phyloP scores from a whole-genome alignment of 73 alveolate species.

The Tetrahymena thermophila region DNA sequence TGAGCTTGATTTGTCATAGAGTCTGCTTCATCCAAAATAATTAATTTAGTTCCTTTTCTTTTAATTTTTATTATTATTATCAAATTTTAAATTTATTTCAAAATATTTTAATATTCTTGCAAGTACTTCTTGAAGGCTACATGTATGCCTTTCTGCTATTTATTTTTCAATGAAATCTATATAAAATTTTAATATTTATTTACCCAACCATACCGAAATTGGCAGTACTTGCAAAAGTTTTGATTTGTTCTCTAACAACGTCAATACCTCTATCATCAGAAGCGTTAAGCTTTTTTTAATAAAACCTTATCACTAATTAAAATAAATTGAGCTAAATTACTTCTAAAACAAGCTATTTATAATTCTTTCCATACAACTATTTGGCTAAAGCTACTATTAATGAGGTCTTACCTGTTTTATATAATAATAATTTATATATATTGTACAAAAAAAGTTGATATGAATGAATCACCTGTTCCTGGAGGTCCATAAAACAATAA shows the following conservation, averaged over 20 bases:
- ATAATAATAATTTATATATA: neutral
- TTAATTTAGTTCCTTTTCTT: slow-evolving; percentile 74
- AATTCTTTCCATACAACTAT: slow-evolving; percentile 65
- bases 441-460: neutral
- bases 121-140: no score
- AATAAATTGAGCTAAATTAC: neutral
- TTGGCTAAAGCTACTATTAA: slow-evolving; percentile 82
- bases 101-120: neutral
- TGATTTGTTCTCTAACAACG: slow-evolving; percentile 88
- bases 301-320: neutral
- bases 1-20: slow-evolving; percentile 94
- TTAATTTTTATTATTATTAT: slow-evolving; percentile 45
- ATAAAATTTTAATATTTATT: no score
- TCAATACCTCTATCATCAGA: slow-evolving; percentile 94
- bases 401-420: slow-evolving; percentile 47
- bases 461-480: slow-evolving; percentile 66
- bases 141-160: no score
- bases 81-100: slow-evolving; percentile 26
- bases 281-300: slow-evolving; percentile 61
- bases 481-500: slow-evolving; percentile 94
- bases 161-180: slow-evolving; percentile 7
- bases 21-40: slow-evolving; percentile 95
- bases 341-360: slow-evolving; percentile 77
- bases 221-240: slow-evolving; percentile 67
- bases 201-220: neutral